phyloP scores from a whole-genome alignment of 1,284 basidiomycete species.

The Microbotryomycetes sp. region DNA sequence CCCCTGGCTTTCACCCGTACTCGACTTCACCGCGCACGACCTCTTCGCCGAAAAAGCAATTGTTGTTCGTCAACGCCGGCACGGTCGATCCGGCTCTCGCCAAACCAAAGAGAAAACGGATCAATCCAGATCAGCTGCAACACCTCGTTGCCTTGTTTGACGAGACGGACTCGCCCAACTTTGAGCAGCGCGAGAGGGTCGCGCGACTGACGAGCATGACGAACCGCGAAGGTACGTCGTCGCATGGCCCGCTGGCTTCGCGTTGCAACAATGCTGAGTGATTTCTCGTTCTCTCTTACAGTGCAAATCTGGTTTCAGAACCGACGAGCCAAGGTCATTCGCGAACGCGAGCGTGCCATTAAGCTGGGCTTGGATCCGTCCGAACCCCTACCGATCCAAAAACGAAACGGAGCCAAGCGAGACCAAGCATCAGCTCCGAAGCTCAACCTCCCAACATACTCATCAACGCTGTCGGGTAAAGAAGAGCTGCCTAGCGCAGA shows the following conservation, averaged over 20 bases:
- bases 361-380: background rate
- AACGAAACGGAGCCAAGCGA: too few species aligned
- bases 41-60: background rate
- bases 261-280: background rate
- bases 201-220: conserved; percentile 31
- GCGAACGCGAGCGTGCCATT: conserved; percentile 7
- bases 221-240: conserved; percentile 35
- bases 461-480: too few species aligned
- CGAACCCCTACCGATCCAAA: background rate
- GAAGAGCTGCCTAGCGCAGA: too few species aligned
- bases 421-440: too few species aligned
- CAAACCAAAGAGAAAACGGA: conserved; percentile 37
- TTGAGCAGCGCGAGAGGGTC: conserved; percentile 33
- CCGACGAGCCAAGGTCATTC: conserved; percentile 36
- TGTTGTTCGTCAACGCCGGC: background rate
- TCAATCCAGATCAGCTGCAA: conserved; percentile 33
- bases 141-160: conserved; percentile 31
- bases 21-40: background rate
- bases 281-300: background rate
- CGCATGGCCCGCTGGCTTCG: background rate
- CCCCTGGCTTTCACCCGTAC: conserved; percentile 16
- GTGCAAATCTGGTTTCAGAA: conserved; percentile 40
- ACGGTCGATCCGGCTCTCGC: background rate
- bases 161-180: conserved; percentile 35
- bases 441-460: too few species aligned